Percentiles rank a stretch among this genome's conserved stretches.
Evolutionary conservation across 768 basidiomycete genomes (phyloP).

Genomic region (Termitomyces eurrhizus): DNA sequence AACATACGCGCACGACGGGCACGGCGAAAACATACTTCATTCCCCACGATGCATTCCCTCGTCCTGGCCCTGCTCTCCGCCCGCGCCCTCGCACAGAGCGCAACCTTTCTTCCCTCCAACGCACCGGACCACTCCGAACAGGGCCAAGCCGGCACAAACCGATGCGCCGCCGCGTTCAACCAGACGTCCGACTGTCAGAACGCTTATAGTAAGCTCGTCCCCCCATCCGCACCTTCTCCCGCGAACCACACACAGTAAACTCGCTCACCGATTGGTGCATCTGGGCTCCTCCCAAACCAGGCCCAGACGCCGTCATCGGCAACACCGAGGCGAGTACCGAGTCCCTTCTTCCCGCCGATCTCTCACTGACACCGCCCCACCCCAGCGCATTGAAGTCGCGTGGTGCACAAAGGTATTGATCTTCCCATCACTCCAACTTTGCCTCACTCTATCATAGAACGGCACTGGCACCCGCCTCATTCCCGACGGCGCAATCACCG

Average conservation of each 20-base stretch:
- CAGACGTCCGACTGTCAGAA: slow-evolving; percentile 67
- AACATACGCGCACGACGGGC: neutral
- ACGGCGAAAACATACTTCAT: neutral
- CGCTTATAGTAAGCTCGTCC: slow-evolving; percentile 40
- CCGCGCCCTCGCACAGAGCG: slow-evolving; percentile 20
- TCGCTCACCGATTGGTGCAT: slow-evolving; percentile 49
- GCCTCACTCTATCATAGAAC: slow-evolving; percentile 29
- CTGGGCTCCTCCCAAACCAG: slow-evolving; percentile 43
- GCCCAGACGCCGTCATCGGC: slow-evolving; percentile 49
- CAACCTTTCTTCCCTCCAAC: slow-evolving; percentile 47
- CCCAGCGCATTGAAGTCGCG: slow-evolving; percentile 37
- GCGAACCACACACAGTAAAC: slow-evolving; percentile 38
- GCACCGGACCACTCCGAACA: slow-evolving; percentile 44
- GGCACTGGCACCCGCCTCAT: slow-evolving; percentile 65
- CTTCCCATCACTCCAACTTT: no score
- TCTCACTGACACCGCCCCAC: slow-evolving; percentile 10
- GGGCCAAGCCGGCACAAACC: slow-evolving; percentile 62
- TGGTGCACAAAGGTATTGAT: slow-evolving; percentile 37
- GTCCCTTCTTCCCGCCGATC: neutral
- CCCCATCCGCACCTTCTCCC: neutral
- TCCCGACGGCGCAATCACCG: slow-evolving; percentile 65
- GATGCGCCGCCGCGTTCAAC: slow-evolving; percentile 53
- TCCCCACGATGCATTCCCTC: neutral
- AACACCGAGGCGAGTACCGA: slow-evolving; percentile 50
- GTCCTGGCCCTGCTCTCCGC: neutral